Evolutionary conservation across 1,284 basidiomycete genomes (phyloP).

Genomic region (Chalciporus sp.): DNA sequence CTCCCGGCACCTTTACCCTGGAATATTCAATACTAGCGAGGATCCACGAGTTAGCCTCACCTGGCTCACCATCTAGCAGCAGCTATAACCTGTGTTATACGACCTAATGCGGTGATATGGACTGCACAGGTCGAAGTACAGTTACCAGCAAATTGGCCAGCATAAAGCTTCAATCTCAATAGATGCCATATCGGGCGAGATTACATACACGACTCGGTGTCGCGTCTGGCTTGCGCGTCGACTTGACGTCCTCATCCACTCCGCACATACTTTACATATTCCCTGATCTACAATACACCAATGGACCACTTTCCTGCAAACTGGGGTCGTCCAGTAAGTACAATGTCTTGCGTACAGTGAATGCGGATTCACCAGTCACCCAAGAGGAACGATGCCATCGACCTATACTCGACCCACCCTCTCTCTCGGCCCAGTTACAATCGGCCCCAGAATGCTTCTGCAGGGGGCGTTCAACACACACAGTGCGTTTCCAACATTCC

Average conservation of each 20-base stretch:
- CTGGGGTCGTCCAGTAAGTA: constrained; percentile 78
- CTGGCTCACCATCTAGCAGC: too few relatives aligned
- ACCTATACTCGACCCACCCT: constrained; percentile 75
- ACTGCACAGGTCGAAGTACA: too few relatives aligned
- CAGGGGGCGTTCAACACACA: constrained; percentile 71
- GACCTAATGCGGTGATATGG: too few relatives aligned
- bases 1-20: too few relatives aligned
- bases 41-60: too few relatives aligned
- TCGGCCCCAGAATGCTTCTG: constrained; percentile 54
- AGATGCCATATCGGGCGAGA: neutral
- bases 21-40: too few relatives aligned
- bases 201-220: neutral
- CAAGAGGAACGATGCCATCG: constrained; percentile 72
- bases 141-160: too few relatives aligned
- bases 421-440: constrained; percentile 55
- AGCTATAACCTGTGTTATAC: too few relatives aligned
- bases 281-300: constrained; percentile 13
- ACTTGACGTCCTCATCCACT: neutral
- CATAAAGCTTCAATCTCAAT: neutral
- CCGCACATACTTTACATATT: neutral
- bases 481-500: constrained; percentile 52
- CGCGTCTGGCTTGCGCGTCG: constrained; percentile 32
- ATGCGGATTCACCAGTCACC: constrained; percentile 5
- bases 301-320: constrained; percentile 84
- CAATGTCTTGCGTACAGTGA: neutral